Conservation (phyloP, 305 asterid genomes). For the Fraxinus paxiana region DNA sequence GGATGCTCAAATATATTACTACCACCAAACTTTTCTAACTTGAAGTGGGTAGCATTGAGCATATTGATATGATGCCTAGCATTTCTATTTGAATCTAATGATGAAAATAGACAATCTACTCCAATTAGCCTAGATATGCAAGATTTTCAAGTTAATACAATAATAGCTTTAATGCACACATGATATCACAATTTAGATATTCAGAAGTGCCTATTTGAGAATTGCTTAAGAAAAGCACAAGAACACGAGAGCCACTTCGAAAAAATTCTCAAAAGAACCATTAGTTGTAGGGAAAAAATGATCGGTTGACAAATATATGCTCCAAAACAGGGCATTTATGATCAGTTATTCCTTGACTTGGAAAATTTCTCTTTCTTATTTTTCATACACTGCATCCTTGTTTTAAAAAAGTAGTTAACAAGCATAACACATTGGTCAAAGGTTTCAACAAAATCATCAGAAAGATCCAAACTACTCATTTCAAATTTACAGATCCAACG, state of each 20-base stretch:
- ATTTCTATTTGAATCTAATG: not conserved
- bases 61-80: not conserved
- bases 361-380: not conserved
- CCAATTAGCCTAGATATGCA: not conserved
- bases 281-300: not conserved
- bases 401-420: not conserved
- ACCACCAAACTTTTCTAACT: not conserved
- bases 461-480: not conserved
- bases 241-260: not conserved
- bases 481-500: not conserved
- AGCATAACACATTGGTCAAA: not conserved
- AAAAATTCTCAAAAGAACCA: not conserved
- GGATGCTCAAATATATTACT: not conserved
- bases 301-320: not conserved
- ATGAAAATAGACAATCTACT: not conserved
- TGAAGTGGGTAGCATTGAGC: not conserved
- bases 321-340: not conserved
- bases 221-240: not conserved
- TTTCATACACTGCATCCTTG: not conserved
- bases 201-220: not conserved
- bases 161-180: not conserved
- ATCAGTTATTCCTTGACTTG: not conserved
- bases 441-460: not conserved
- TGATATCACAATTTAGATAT: not conserved
- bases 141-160: not conserved